A percentile compares a stretch with the other conserved stretches of the same genome.
Evolutionary conservation across 1,284 basidiomycete species (phyloP).

Genomic region (Fomitopsis pinicola): DNA sequence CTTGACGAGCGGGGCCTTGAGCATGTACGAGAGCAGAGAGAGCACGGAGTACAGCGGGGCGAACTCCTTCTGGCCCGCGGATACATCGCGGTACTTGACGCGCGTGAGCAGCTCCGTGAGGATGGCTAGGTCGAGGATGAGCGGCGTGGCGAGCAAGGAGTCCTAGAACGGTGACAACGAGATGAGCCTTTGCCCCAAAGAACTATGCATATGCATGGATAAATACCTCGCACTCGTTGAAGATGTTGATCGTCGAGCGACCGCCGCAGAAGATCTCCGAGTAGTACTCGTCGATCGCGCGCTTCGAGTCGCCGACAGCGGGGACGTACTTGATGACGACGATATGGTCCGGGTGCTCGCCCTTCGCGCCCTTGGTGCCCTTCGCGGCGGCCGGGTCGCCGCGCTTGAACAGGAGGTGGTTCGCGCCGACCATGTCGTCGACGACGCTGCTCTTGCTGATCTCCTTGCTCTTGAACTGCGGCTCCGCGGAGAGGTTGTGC

Average conservation of each 20-base stretch:
- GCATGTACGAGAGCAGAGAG: constrained; percentile 91
- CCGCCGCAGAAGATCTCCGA: constrained; percentile 89
- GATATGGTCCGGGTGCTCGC: constrained; percentile 96
- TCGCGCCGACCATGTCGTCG: constrained; percentile 95
- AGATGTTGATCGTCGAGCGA: constrained; percentile 85
- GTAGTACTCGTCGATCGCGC: constrained; percentile 98
- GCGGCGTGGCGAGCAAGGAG: constrained; percentile 91
- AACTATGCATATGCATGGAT: background rate
- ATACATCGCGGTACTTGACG: constrained; percentile 75
- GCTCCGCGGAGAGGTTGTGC: constrained; percentile 87
- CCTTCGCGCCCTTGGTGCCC: constrained; percentile 68
- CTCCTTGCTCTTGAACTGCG: constrained; percentile 98
- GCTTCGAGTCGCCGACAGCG: constrained; percentile 95
- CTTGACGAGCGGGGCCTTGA: constrained; percentile 98
- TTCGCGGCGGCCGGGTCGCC: constrained; percentile 49
- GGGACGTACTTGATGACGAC: constrained; percentile 95
- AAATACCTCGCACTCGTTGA: constrained; percentile 89
- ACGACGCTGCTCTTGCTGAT: constrained; percentile 96
- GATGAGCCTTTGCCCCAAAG: no score
- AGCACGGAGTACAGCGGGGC: constrained; percentile 83
- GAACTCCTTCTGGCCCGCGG: constrained; percentile 52
- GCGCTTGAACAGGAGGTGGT: constrained; percentile 86
- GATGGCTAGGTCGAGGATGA: constrained; percentile 93
- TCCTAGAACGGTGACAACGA: constrained; percentile 47
- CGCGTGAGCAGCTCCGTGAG: constrained; percentile 94